Evolutionary conservation across 129 eudicot genomes (phyloP).

Genomic region (Artemisia tridentata): DNA sequence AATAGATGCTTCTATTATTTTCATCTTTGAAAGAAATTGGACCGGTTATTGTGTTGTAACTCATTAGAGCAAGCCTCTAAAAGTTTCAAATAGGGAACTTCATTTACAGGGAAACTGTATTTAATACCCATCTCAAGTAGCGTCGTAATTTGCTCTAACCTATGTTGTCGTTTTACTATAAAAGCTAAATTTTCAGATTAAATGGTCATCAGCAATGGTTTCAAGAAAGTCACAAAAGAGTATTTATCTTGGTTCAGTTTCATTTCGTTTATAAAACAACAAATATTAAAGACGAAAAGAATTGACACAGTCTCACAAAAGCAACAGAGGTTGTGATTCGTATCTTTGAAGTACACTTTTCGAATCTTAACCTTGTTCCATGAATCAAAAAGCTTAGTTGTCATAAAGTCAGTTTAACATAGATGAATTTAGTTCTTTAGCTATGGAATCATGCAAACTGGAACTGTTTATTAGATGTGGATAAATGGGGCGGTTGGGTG

Average conservation of each 20-base stretch:
- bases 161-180: background rate
- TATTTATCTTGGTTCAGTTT: background rate
- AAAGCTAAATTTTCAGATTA: background rate
- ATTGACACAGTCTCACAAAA: background rate
- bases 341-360: too few species aligned
- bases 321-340: too few species aligned
- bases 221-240: background rate
- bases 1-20: background rate
- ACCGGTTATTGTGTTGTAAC: background rate
- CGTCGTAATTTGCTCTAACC: background rate
- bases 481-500: too few species aligned
- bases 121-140: constrained; percentile 4
- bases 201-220: constrained; percentile 10
- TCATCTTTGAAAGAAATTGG: background rate
- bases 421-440: too few species aligned
- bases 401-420: too few species aligned
- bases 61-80: too few species aligned
- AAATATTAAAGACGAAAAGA: constrained; percentile 15
- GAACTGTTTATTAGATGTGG: too few species aligned
- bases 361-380: too few species aligned
- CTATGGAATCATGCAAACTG: too few species aligned
- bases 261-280: background rate
- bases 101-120: constrained; percentile 7
- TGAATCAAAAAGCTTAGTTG: too few species aligned
- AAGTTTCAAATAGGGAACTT: background rate